Conservation (phyloP, 1,284 basidiomycete species). For the Exobasidium rhododendri region DNA sequence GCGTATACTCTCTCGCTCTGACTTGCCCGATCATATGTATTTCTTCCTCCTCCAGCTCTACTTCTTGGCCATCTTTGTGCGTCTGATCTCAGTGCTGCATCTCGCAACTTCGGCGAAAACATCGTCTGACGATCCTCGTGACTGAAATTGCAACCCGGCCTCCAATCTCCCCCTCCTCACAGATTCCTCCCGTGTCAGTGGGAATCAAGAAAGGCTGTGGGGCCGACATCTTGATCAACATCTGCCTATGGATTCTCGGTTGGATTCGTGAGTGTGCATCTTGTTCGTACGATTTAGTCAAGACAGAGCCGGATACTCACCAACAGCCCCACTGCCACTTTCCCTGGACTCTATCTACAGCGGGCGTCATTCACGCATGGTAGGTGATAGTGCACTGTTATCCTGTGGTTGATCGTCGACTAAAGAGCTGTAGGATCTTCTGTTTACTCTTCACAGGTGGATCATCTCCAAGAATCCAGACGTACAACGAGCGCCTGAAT, state of each 20-base stretch:
- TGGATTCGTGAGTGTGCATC: slow-evolving; percentile 7
- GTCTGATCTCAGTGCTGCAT: not conserved
- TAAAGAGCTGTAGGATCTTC: no score
- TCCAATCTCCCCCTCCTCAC: not conserved
- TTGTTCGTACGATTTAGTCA: no score
- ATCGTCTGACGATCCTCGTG: not conserved
- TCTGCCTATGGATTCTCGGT: slow-evolving; percentile 15
- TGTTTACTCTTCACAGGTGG: not conserved
- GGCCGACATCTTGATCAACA: slow-evolving; percentile 17
- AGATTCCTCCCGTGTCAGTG: slow-evolving; percentile 13
- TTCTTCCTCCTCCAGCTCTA: slow-evolving; percentile 9
- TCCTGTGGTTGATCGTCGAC: no score
- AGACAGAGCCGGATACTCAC: no score
- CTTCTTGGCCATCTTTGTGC: slow-evolving; percentile 13
- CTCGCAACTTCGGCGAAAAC: no score
- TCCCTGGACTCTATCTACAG: no score
- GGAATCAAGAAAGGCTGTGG: slow-evolving; percentile 15
- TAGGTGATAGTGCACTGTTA: no score
- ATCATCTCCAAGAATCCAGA: slow-evolving; percentile 13
- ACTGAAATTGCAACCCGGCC: not conserved
- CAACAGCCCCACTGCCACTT: no score
- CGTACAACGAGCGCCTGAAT: no score
- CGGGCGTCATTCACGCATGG: slow-evolving; percentile 16
- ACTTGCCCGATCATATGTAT: not conserved
- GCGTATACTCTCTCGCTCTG: no score